Evolutionary conservation across 2,329 filamentous ascomycete species (phyloP), one percentile per base, ranked within the genome.

Genomic region (Penicillium sp.): DNA sequence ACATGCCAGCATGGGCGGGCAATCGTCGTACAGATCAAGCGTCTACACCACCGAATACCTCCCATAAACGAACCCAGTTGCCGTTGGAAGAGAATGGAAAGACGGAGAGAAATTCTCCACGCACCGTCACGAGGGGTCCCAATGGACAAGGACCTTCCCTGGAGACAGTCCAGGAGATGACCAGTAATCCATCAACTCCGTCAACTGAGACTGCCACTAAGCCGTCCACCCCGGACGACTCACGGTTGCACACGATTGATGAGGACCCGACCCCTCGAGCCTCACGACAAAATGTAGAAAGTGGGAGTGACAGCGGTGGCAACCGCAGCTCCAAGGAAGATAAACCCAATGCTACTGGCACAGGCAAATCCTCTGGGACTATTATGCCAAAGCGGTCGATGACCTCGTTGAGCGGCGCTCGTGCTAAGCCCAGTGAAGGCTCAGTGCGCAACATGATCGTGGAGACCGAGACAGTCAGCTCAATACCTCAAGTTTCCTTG

Each of bases 401-500:
- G 45, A 82, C 87, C 33, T 86, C 86, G 55, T 81, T 89, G 38
- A 77, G 77, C 47, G 59, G 76, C 50, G 75, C 79, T 51, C 89
- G 91, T 67, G 79, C 83, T 31, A 90, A 92, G 68, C 77, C 83
- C 26, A 69, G 80, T 47, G 89, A 95, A 68, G 86, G 85, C n/a
- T 87, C 89, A 33, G 82, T 86, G 52, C 85, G 88, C 67, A 94
- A 90, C 64, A 96, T 99, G 91, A 97, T 90, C 9, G 93, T 97
- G 13, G 94, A 99, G 76, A 96, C 94, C 0, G 94, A 99, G 73
- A 95, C 92, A 0, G 94, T 99, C 34, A 88, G 85, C 41, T 95
- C 92, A 3, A 88, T 96, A 49, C 90, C 92, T 10, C 92, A 95
- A 66, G 83, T 92, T 26, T 85, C 87, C 9, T 79, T 96, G 26